phyloP scores from a whole-genome alignment of 108 stramenopile genomes.

The Discostella stelligeroides region DNA sequence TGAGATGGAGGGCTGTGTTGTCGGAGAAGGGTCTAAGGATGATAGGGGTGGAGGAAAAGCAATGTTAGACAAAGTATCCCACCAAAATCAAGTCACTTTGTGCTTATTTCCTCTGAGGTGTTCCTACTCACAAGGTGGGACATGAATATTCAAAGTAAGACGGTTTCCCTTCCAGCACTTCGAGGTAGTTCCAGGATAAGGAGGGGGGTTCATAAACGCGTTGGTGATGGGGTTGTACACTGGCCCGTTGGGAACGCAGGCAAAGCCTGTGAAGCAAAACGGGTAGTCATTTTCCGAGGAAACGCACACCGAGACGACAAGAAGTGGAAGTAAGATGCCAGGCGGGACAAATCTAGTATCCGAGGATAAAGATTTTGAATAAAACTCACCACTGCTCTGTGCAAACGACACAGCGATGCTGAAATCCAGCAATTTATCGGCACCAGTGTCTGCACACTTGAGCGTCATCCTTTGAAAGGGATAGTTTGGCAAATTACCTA shows the following conservation, averaged over 20 bases:
- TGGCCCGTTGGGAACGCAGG: neutral
- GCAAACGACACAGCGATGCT: conserved; percentile 3
- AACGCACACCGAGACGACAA: too few relatives aligned
- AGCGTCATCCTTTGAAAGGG: neutral
- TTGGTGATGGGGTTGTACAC: neutral
- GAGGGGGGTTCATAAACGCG: neutral
- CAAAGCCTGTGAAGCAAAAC: neutral
- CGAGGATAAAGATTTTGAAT: neutral
- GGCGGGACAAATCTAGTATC: neutral
- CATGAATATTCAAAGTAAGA: conserved; percentile 2
- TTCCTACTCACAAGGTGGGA: conserved; percentile 7
- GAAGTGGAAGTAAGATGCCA: neutral
- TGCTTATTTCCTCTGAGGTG: too few relatives aligned
- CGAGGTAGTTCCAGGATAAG: neutral
- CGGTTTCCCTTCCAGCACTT: conserved; percentile 22
- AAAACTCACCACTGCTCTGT: neutral
- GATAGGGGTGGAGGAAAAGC: too few relatives aligned
- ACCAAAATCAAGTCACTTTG: too few relatives aligned
- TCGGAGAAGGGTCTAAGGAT: neutral
- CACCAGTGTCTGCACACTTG: conserved; percentile 10
- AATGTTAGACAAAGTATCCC: conserved; percentile 4
- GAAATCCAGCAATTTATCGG: conserved; percentile 20
- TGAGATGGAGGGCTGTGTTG: neutral
- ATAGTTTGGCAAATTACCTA: conserved; percentile 1
- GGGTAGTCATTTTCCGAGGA: too few relatives aligned